Conservation (phyloP, 129 eudicot genomes). For the Gnaphalium uliginosum region DNA sequence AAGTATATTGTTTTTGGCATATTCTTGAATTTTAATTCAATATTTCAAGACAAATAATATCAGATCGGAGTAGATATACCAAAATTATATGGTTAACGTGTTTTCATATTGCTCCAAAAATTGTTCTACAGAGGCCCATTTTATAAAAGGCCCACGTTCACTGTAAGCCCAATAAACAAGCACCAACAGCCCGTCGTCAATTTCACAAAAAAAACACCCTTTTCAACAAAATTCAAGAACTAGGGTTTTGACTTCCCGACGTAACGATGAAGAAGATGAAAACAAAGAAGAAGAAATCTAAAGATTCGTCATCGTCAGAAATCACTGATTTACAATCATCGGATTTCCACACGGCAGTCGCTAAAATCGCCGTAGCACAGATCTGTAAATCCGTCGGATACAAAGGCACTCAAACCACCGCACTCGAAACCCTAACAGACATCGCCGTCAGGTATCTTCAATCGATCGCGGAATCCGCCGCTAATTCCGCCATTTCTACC, state of each 20-base stretch:
- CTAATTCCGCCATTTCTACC: constrained; percentile 41
- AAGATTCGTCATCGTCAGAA: constrained; percentile 19
- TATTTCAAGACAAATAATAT: too few relatives aligned
- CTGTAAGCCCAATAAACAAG: neutral
- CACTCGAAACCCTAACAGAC: constrained; percentile 40
- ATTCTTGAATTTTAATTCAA: too few relatives aligned
- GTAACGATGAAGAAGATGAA: constrained; percentile 22
- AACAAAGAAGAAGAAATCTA: constrained; percentile 27
- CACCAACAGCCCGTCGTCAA: constrained; percentile 8
- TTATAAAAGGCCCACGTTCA: neutral
- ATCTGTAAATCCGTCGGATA: constrained; percentile 58
- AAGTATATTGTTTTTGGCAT: too few relatives aligned
- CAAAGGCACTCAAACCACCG: constrained; percentile 41
- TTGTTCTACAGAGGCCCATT: neutral
- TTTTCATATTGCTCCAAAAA: neutral
- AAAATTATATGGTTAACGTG: too few relatives aligned
- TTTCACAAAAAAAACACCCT: neutral
- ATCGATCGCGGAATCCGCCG: constrained; percentile 32
- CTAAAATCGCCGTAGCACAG: constrained; percentile 55
- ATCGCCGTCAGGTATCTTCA: constrained; percentile 23
- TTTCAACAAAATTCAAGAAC: neutral
- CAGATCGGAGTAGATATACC: too few relatives aligned
- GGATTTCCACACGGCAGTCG: constrained; percentile 32
- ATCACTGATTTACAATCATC: constrained; percentile 1
- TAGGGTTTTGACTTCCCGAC: constrained; percentile 26